Evolutionary conservation across 73 alveolate genomes (phyloP).

Genomic region (Durusdinium trenchii): DNA sequence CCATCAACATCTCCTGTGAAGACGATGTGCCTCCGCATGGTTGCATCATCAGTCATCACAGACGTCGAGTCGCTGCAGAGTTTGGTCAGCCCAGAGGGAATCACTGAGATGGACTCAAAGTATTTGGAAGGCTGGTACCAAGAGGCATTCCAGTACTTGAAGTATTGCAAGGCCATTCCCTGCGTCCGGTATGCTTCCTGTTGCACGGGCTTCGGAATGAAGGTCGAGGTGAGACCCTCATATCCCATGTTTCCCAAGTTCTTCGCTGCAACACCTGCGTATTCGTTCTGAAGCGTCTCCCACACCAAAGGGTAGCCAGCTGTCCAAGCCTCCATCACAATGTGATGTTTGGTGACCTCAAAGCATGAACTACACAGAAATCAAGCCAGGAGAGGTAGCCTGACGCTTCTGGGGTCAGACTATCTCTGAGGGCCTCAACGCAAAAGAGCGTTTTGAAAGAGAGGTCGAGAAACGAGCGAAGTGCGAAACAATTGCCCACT

Average conservation of each 20-base stretch:
- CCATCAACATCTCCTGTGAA: background rate
- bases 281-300: background rate
- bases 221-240: background rate
- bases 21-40: background rate
- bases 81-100: background rate
- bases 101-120: background rate
- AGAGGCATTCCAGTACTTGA: constrained; percentile 17
- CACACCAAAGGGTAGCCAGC: background rate
- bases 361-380: background rate
- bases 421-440: background rate
- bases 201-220: background rate
- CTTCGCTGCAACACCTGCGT: background rate
- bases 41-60: background rate
- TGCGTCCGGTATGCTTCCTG: background rate
- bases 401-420: background rate
- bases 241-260: constrained; percentile 43
- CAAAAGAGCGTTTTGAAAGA: background rate
- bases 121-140: constrained; percentile 24
- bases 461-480: background rate
- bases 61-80: background rate
- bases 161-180: constrained; percentile 7
- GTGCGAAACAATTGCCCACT: background rate
- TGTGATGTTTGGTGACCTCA: constrained; percentile 7
- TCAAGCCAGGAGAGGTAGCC: background rate
- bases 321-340: constrained; percentile 17